phyloP scores from a whole-genome alignment of 2,329 filamentous ascomycete species.

The Samsoniella hepiali region DNA sequence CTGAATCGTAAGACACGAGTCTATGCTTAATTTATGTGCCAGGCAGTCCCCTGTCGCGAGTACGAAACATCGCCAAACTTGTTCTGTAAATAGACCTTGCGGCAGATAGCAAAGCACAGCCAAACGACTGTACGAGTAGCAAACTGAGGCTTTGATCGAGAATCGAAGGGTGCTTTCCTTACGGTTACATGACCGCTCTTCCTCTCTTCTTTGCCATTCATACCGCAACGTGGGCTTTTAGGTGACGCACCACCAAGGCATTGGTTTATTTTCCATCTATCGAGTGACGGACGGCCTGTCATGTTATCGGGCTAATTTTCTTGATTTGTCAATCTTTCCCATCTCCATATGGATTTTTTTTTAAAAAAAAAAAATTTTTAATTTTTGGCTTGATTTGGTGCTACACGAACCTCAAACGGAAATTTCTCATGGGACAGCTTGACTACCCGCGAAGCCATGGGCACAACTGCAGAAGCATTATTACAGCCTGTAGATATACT shows the following conservation, averaged over 20 bases:
- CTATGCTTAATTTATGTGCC: slow-evolving; percentile 15
- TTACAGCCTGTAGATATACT: too few relatives aligned
- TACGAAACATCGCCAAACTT: neutral
- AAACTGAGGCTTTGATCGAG: neutral
- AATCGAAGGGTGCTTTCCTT: neutral
- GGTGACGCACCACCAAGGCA: neutral
- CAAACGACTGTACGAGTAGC: neutral
- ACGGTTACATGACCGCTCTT: neutral
- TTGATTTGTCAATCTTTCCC: neutral
- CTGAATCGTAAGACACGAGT: slow-evolving; percentile 6
- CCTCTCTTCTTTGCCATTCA: neutral
- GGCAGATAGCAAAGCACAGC: neutral
- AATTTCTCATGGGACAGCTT: too few relatives aligned
- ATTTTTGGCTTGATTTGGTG: too few relatives aligned
- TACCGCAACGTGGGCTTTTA: neutral
- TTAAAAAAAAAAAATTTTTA: too few relatives aligned
- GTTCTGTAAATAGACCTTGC: neutral
- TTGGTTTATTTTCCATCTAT: neutral
- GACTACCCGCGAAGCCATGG: too few relatives aligned
- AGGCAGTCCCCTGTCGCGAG: neutral
- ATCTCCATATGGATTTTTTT: too few relatives aligned
- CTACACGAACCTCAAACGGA: too few relatives aligned
- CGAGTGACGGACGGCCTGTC: neutral
- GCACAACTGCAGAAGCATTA: too few relatives aligned
- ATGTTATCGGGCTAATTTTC: neutral